Percentiles rank a stretch among this genome's conserved stretches.
These are phyloP conservation scores for Mesembryanthemum crystallinum DNA, from an alignment of 148 eudicot genomes.

Conservation along the genomic window DNA sequence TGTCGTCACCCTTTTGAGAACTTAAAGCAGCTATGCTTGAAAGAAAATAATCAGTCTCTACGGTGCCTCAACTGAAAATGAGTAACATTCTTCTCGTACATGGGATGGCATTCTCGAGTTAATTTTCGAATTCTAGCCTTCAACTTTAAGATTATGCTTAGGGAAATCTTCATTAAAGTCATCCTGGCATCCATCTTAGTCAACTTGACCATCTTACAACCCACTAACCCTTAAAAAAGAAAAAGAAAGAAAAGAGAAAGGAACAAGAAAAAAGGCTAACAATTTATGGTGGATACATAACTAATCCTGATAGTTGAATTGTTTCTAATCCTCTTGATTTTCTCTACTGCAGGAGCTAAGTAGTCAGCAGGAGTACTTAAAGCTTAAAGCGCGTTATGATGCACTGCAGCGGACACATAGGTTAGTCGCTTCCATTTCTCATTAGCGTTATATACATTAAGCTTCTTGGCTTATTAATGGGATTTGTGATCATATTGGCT, in stretches of 20 bases:
- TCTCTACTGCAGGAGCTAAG: slow-evolving; percentile 57
- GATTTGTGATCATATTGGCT: background rate
- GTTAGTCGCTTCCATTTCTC: slow-evolving; percentile 26
- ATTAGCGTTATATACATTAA: background rate
- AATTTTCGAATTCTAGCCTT: no score
- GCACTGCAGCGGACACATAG: slow-evolving; percentile 69
- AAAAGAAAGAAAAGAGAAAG: no score
- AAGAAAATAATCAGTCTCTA: no score
- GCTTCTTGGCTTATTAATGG: background rate
- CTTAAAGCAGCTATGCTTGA: no score
- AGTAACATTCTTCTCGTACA: no score
- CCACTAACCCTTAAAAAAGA: background rate
- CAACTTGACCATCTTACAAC: background rate
- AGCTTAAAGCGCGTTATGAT: slow-evolving; percentile 77
- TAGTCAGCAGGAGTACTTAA: slow-evolving; percentile 84
- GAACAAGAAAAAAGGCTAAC: no score
- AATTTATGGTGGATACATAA: background rate
- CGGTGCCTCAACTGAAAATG: no score
- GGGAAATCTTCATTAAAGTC: no score
- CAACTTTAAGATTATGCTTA: no score
- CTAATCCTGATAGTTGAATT: background rate
- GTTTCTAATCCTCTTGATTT: background rate
- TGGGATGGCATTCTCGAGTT: no score
- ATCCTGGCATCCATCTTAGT: no score
- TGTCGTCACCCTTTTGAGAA: no score